These are phyloP conservation scores for Xerocomellus intermedius DNA, from an alignment of 768 basidiomycete genomes.

Conservation along the genomic window DNA sequence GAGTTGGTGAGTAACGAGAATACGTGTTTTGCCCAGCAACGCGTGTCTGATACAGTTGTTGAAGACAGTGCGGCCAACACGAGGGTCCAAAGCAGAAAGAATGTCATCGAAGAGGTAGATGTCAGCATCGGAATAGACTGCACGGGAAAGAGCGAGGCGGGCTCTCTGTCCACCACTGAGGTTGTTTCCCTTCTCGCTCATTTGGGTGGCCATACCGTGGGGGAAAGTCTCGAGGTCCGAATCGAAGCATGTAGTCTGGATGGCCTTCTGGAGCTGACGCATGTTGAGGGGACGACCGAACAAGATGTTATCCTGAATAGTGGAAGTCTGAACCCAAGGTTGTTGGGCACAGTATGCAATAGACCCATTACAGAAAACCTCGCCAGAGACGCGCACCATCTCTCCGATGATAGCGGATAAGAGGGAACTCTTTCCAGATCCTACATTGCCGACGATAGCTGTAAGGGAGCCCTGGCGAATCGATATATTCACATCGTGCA, in stretches of 20 bases:
- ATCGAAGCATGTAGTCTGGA: conserved; percentile 29
- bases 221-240: conserved; percentile 31
- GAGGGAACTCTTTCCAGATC: conserved; percentile 31
- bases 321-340: conserved; percentile 31
- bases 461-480: conserved; percentile 25
- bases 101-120: conserved; percentile 48
- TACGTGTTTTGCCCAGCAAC: conserved; percentile 24
- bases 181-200: conserved; percentile 48
- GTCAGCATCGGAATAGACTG: conserved; percentile 42
- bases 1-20: conserved; percentile 32
- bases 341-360: conserved; percentile 35
- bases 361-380: conserved; percentile 23
- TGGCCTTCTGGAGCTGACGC: conserved; percentile 26
- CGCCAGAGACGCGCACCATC: conserved; percentile 28
- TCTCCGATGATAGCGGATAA: conserved; percentile 31
- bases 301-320: conserved; percentile 32
- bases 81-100: conserved; percentile 46
- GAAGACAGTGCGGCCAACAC: conserved; percentile 38
- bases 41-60: conserved; percentile 25
- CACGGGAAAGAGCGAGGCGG: conserved; percentile 44
- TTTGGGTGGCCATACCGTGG: conserved; percentile 38
- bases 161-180: conserved; percentile 50
- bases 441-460: conserved; percentile 27
- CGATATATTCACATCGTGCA: conserved; percentile 22
- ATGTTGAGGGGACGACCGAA: conserved; percentile 30